Percentiles rank a stretch among this genome's conserved stretches.
Conservation (phyloP, 352 stramenopile species). For the Peronosclerospora sorghi region DNA sequence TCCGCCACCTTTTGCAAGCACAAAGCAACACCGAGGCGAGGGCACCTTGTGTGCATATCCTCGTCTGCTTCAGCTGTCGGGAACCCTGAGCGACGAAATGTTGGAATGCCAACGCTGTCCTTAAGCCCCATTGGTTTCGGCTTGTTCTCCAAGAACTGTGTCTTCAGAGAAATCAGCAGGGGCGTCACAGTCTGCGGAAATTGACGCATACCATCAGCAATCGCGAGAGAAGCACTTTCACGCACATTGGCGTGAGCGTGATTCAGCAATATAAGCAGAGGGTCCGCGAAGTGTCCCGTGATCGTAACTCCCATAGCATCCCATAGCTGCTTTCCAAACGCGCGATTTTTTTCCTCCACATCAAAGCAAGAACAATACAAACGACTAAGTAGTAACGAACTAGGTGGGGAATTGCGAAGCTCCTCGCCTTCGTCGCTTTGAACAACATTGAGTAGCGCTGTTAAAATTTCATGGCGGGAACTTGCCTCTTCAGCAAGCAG, state of each 20-base stretch:
- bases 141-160: constrained; percentile 46
- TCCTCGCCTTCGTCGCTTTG: constrained; percentile 47
- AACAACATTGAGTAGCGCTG: constrained; percentile 45
- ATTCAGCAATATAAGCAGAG: constrained; percentile 60
- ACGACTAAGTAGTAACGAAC: constrained; percentile 40
- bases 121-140: constrained; percentile 44
- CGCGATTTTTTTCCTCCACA: constrained; percentile 38
- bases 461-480: constrained; percentile 46
- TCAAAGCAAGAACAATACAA: constrained; percentile 68
- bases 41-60: constrained; percentile 40
- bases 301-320: constrained; percentile 35
- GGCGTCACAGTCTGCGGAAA: constrained; percentile 66
- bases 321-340: constrained; percentile 57
- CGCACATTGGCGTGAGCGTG: constrained; percentile 68
- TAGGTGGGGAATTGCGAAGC: constrained; percentile 26
- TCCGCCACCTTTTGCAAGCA: constrained; percentile 64
- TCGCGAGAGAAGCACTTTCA: constrained; percentile 58
- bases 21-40: constrained; percentile 60
- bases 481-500: constrained; percentile 49
- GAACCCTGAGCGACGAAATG: constrained; percentile 44
- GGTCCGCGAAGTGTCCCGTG: constrained; percentile 47
- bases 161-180: constrained; percentile 56
- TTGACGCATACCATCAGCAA: constrained; percentile 73
- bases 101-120: constrained; percentile 67
- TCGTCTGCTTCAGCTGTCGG: constrained; percentile 34